Percentiles rank a stretch among this genome's conserved stretches.
These are phyloP conservation scores for Olyra latifolia DNA, from an alignment of 176 grass and related monocot species.

Conservation along the genomic window DNA sequence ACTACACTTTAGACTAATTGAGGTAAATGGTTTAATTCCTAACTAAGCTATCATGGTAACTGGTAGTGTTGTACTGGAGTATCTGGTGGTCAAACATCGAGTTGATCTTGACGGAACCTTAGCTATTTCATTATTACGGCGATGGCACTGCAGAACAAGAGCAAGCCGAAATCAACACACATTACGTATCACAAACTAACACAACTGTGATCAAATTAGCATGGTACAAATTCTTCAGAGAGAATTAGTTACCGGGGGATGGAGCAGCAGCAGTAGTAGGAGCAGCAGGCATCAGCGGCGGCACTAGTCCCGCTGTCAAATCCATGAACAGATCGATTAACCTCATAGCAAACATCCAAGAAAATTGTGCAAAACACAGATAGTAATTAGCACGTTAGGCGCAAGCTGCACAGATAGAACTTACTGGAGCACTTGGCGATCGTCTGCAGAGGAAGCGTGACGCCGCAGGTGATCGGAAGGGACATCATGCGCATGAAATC, in stretches of 20 bases:
- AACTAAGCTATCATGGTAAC: no score
- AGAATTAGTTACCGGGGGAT: not conserved
- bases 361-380: not conserved
- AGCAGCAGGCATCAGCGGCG: not conserved
- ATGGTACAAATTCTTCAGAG: not conserved
- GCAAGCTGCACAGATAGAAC: no score
- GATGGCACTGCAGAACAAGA: not conserved
- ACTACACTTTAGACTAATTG: no score
- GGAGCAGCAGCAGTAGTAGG: not conserved
- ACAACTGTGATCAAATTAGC: not conserved
- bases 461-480: not conserved
- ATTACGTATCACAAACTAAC: not conserved
- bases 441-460: not conserved
- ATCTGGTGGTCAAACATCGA: not conserved
- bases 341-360: not conserved
- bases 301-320: not conserved
- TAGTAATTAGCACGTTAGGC: no score
- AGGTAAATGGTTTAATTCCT: no score
- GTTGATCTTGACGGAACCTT: not conserved
- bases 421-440: slow-evolving; percentile 15
- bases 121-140: not conserved
- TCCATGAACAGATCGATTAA: not conserved
- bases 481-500: slow-evolving; percentile 16
- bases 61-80: no score
- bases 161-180: not conserved